Evolutionary conservation across 2,329 filamentous ascomycete genomes (phyloP).

Genomic region (Aspergillus intermedius): DNA sequence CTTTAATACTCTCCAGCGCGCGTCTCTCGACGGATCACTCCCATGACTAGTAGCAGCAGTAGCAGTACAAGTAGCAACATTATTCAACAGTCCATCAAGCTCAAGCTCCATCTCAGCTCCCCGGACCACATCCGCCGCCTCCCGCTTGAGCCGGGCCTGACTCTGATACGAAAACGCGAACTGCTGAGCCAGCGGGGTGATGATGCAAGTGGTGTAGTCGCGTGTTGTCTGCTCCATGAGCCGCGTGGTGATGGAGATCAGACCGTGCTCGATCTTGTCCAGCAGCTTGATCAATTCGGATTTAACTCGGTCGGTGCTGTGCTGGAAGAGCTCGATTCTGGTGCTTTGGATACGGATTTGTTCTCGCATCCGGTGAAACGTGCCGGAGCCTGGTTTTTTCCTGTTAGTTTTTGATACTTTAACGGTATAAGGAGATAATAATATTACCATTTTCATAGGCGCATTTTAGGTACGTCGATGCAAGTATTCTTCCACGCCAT

Average conservation of each 20-base stretch:
- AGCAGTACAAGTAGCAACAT: background rate
- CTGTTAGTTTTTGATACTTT: background rate
- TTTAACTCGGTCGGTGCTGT: background rate
- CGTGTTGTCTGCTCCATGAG: background rate
- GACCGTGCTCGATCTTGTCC: background rate
- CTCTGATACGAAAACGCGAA: background rate
- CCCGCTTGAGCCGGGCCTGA: background rate
- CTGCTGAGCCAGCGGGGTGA: conserved; percentile 1
- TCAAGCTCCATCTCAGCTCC: conserved; percentile 1
- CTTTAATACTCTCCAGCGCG: background rate
- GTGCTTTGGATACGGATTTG: background rate
- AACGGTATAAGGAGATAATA: background rate
- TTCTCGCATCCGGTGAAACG: background rate
- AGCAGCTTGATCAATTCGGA: background rate
- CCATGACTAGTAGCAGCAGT: too few relatives aligned
- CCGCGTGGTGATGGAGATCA: background rate
- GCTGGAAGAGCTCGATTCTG: background rate
- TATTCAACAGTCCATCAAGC: background rate
- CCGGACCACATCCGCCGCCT: background rate
- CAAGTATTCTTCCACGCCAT: background rate
- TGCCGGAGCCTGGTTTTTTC: background rate
- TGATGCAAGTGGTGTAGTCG: conserved; percentile 7
- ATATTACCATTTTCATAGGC: background rate
- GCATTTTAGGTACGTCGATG: background rate
- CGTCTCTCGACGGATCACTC: background rate